These are phyloP conservation scores for Leishmania mexicana DNA, from an alignment of 208 protist genomes.

Conservation along the genomic window DNA sequence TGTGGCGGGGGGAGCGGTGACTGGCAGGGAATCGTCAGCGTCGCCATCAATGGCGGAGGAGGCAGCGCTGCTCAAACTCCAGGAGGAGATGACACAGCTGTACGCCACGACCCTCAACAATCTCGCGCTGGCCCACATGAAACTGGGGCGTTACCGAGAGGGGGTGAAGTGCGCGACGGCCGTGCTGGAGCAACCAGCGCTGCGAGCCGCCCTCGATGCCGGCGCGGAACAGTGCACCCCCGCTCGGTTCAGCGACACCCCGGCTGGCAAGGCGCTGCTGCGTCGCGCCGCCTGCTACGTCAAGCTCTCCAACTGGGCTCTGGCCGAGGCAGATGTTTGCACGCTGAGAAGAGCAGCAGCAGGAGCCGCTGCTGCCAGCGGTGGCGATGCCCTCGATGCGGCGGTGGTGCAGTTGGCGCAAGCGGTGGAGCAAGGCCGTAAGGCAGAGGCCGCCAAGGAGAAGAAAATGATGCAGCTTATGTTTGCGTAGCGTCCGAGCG, in stretches of 20 bases:
- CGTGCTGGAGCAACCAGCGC: conserved; percentile 33
- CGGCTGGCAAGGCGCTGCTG: conserved; percentile 58
- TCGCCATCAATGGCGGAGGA: neutral
- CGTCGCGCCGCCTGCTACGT: conserved; percentile 55
- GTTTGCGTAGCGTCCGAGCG: conserved; percentile 37
- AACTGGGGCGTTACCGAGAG: conserved; percentile 52
- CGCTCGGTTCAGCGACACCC: conserved; percentile 8
- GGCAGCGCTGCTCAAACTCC: conserved; percentile 13
- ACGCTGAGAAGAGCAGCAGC: neutral
- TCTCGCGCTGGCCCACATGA: conserved; percentile 49
- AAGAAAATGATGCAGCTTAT: conserved; percentile 66
- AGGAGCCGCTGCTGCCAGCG: neutral
- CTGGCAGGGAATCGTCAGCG: neutral
- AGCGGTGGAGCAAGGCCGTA: conserved; percentile 19
- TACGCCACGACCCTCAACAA: conserved; percentile 55
- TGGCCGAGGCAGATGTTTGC: conserved; percentile 41
- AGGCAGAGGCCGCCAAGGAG: conserved; percentile 28
- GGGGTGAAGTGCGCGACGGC: conserved; percentile 43
- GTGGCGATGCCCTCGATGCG: conserved; percentile 14
- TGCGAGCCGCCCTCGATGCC: conserved; percentile 17
- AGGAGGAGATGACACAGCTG: conserved; percentile 32
- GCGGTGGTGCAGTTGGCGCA: conserved; percentile 19
- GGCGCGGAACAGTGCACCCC: neutral
- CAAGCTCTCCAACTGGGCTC: conserved; percentile 28
- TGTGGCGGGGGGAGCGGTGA: conserved; percentile 9